These are phyloP conservation scores for Scheffersomyces titani DNA, from an alignment of 1,139 yeast genomes.

Conservation along the genomic window DNA sequence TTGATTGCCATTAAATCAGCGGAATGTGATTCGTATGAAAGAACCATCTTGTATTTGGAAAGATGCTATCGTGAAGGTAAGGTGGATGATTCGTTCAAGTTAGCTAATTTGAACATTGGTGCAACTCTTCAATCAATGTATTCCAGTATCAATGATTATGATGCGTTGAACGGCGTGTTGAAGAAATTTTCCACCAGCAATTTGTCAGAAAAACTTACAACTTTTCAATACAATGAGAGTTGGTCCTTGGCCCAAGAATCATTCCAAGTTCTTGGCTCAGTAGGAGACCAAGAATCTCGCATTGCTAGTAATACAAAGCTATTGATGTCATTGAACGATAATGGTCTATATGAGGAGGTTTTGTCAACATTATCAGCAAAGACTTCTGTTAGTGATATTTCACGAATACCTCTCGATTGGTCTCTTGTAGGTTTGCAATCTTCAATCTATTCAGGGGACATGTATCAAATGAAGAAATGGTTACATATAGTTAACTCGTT, in stretches of 20 bases:
- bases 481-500: slow-evolving; percentile 33
- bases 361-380: slow-evolving; percentile 34
- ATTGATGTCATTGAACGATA: slow-evolving; percentile 40
- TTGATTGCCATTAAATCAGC: slow-evolving; percentile 77
- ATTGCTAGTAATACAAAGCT: slow-evolving; percentile 36
- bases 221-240: slow-evolving; percentile 81
- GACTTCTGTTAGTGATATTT: slow-evolving; percentile 23
- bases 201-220: slow-evolving; percentile 69
- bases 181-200: slow-evolving; percentile 71
- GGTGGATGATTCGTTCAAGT: slow-evolving; percentile 28
- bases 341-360: slow-evolving; percentile 45
- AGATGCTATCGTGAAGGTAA: slow-evolving; percentile 58
- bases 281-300: slow-evolving; percentile 28
- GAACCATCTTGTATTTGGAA: slow-evolving; percentile 88
- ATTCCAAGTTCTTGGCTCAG: slow-evolving; percentile 59
- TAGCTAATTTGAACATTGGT: slow-evolving; percentile 42
- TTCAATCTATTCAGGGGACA: slow-evolving; percentile 65
- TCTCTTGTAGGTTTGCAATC: slow-evolving; percentile 72
- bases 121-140: slow-evolving; percentile 73
- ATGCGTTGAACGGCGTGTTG: slow-evolving; percentile 84
- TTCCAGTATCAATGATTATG: slow-evolving; percentile 85
- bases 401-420: slow-evolving; percentile 51
- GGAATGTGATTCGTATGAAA: slow-evolving; percentile 82
- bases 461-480: slow-evolving; percentile 60
- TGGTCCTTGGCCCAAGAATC: slow-evolving; percentile 91